phyloP scores from a whole-genome alignment of 2,329 filamentous ascomycete species.

The Arthrobotrys pseudoclavata region DNA sequence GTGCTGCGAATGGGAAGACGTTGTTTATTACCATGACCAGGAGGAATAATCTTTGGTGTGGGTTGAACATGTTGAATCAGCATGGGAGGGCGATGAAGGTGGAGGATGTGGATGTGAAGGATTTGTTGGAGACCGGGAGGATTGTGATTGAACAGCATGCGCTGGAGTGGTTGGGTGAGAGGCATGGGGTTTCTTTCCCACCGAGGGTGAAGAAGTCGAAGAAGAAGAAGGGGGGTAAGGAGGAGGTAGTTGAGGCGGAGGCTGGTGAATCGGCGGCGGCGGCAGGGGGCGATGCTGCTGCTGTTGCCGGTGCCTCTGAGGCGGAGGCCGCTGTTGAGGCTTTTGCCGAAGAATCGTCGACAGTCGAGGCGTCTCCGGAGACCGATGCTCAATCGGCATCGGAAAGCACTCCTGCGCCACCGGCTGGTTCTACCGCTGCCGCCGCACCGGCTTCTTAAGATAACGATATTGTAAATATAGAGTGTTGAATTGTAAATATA shows the following conservation, averaged over 20 bases:
- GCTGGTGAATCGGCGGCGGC: background rate
- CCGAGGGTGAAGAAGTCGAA: conserved; percentile 37
- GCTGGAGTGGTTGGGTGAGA: conserved; percentile 79
- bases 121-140: conserved; percentile 85
- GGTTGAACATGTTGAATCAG: conserved; percentile 75
- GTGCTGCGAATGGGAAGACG: conserved; percentile 76
- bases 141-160: conserved; percentile 88
- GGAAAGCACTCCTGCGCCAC: conserved; percentile 8
- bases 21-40: conserved; percentile 78
- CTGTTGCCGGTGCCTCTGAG: conserved; percentile 22
- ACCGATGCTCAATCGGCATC: conserved; percentile 4
- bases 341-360: conserved; percentile 8
- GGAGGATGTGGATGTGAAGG: conserved; percentile 93
- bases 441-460: conserved; percentile 17
- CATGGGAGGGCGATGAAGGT: conserved; percentile 79
- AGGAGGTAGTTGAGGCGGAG: background rate
- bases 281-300: conserved; percentile 10
- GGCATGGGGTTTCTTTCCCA: conserved; percentile 69
- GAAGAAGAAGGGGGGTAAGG: background rate
- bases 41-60: conserved; percentile 75
- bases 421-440: background rate
- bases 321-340: conserved; percentile 7
- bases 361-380: conserved; percentile 11
- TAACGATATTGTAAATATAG: conserved; percentile 38
- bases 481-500: conserved; percentile 48